These are phyloP conservation scores for Tylopilus sp. DNA, from an alignment of 768 basidiomycete genomes.

Conservation along the genomic window DNA sequence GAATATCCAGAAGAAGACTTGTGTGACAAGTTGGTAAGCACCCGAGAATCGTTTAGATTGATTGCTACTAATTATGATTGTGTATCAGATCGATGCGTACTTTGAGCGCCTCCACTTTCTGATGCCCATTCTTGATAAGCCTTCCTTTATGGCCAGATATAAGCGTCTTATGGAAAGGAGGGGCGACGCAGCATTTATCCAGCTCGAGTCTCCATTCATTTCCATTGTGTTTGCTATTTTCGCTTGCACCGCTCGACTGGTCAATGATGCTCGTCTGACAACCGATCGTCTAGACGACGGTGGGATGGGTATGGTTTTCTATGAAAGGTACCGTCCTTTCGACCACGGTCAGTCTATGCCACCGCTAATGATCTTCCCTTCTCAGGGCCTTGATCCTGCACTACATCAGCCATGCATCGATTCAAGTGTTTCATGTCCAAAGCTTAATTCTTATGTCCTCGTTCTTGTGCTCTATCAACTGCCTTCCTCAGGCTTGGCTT, in stretches of 20 bases:
- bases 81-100: constrained; percentile 74
- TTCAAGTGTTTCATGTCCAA: constrained; percentile 84
- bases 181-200: constrained; percentile 48
- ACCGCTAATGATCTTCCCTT: constrained; percentile 1
- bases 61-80: constrained; percentile 22
- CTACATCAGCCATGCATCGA: constrained; percentile 87
- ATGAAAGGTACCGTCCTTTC: constrained; percentile 63
- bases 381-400: constrained; percentile 82
- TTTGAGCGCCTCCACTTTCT: constrained; percentile 85
- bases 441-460: constrained; percentile 86
- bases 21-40: constrained; percentile 78
- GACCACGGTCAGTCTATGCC: not conserved
- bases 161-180: constrained; percentile 69
- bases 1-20: constrained; percentile 84
- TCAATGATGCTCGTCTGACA: constrained; percentile 67
- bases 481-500: constrained; percentile 92
- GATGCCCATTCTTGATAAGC: constrained; percentile 85
- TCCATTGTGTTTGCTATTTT: constrained; percentile 86
- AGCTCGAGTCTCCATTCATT: constrained; percentile 70
- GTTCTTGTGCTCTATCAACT: constrained; percentile 90
- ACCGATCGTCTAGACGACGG: constrained; percentile 66
- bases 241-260: constrained; percentile 79
- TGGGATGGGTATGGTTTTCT: constrained; percentile 87
- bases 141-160: constrained; percentile 74
- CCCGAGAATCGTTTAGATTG: constrained; percentile 11